Base-by-base conservation (phyloP, 2,329 filamentous ascomycete genomes). In the Cladorrhinum sp. region DNA sequence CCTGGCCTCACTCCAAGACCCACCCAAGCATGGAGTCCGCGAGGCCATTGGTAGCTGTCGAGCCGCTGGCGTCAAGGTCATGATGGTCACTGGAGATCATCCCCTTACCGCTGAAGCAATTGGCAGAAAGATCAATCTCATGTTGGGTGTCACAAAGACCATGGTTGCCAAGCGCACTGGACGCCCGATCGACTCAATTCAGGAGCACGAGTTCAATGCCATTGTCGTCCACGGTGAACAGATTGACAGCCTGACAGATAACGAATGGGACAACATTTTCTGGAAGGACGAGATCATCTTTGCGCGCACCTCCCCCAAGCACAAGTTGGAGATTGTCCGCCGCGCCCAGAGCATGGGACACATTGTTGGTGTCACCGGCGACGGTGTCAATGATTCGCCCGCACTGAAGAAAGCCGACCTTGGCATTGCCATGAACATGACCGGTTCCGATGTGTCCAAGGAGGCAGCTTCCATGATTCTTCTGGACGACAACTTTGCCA, bases 301-400 rank as follows among this genome's bases (percentile, higher is more conserved):
- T 65, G 87, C 87, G 16, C 81, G 87, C 20, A 89, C 87, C 58
- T 85, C 86, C 0, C 88, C 88, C 0, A 81, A 86, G 59, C 89
- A 88, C 38, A 91, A 91, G 68, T 84, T 89, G 7, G 82, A 86
- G 48, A 90, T 91, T 78, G 89, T 91, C 50, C 62, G 60, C n/a
- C 59, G 61, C 41, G 60, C 57, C 29, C 64, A 62, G 58, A 50
- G 55, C 83, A 86, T 59, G 86, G 86, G 52, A 48, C 76, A 77
- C 27, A 87, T 85, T 67, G 87, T 85, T 10, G 88, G 86, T 32
- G 89, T 91, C 12, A 91, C 88, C n/a, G 89, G 88, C 27, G 88
- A 92, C 63, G 86, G 86, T 45, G 85, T 88, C 53, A 89, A 89
- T 67, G 86, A 89, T 68, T 83, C 83, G 7, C 86, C 86, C 1